A percentile compares a stretch with the other conserved stretches of the same genome.
phyloP scores from a whole-genome alignment of 1,284 basidiomycete genomes.

The Megacollybia platyphylla region DNA sequence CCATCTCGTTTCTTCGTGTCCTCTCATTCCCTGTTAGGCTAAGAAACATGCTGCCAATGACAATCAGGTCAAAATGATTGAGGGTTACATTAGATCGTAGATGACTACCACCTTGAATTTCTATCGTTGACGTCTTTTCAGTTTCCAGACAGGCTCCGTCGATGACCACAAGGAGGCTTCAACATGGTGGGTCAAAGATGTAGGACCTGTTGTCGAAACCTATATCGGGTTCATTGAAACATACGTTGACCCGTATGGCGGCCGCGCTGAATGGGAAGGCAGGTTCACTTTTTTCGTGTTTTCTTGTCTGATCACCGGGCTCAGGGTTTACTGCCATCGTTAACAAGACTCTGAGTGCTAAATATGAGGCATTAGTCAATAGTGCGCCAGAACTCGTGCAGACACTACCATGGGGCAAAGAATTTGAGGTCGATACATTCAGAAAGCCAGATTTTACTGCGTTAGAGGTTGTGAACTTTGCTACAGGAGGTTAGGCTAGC shows the following conservation, averaged over 20 bases:
- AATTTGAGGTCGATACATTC: slow-evolving; percentile 77
- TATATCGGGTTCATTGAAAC: slow-evolving; percentile 75
- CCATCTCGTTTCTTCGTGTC: background rate
- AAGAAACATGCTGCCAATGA: slow-evolving; percentile 63
- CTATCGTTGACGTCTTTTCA: slow-evolving; percentile 13
- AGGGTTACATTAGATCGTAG: slow-evolving; percentile 68
- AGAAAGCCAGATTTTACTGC: slow-evolving; percentile 81
- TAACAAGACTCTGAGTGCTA: slow-evolving; percentile 68
- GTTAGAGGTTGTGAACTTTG: slow-evolving; percentile 67
- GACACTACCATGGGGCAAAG: slow-evolving; percentile 69
- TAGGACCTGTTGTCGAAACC: slow-evolving; percentile 77
- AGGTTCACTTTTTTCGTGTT: slow-evolving; percentile 1
- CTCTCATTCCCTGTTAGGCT: slow-evolving; percentile 29
- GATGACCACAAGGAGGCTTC: slow-evolving; percentile 68
- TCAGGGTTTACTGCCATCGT: slow-evolving; percentile 79
- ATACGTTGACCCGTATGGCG: slow-evolving; percentile 78
- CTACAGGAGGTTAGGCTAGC: slow-evolving; percentile 49
- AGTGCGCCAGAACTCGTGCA: slow-evolving; percentile 68
- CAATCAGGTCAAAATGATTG: slow-evolving; percentile 62
- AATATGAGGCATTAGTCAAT: slow-evolving; percentile 68
- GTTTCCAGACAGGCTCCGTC: slow-evolving; percentile 69
- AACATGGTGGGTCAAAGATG: slow-evolving; percentile 72
- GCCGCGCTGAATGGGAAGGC: slow-evolving; percentile 82
- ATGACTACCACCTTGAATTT: slow-evolving; percentile 10
- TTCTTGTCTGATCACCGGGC: background rate